A percentile compares a stretch with the other conserved stretches of the same genome.
Conservation (phyloP, 208 protist species). For the Wallacemonas rigidus region DNA sequence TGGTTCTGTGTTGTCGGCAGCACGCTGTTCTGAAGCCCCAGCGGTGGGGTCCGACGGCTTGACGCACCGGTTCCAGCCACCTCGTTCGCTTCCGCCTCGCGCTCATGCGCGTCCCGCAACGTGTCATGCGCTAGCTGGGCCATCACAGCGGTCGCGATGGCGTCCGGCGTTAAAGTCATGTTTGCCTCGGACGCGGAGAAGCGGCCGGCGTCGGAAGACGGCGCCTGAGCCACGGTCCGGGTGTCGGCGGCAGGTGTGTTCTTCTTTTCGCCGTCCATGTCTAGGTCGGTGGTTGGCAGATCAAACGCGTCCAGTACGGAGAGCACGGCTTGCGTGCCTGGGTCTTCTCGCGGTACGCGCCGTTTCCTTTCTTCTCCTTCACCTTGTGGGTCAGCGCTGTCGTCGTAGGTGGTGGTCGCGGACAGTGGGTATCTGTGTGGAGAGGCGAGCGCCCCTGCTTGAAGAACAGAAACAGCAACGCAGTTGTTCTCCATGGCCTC, state of each 20-base stretch:
- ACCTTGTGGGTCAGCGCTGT: too few species aligned
- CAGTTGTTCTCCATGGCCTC: constrained; percentile 81
- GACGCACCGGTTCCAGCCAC: too few species aligned
- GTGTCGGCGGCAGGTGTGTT: neutral
- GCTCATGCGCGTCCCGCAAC: neutral
- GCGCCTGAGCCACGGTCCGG: neutral
- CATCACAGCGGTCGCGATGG: constrained; percentile 3
- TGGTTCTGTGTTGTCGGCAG: too few species aligned
- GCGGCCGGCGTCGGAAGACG: neutral
- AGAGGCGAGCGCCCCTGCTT: constrained; percentile 20
- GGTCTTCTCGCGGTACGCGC: neutral
- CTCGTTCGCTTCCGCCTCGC: neutral
- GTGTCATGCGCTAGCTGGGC: neutral
- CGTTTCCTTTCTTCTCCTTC: too few species aligned
- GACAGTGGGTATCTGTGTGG: neutral
- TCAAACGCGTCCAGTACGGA: constrained; percentile 1
- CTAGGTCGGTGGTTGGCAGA: neutral
- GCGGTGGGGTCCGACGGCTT: too few species aligned
- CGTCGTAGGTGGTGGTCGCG: too few species aligned
- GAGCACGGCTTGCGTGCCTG: neutral
- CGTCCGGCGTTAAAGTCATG: neutral
- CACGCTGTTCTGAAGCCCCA: too few species aligned
- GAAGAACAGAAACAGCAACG: constrained; percentile 56
- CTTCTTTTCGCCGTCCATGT: too few species aligned
- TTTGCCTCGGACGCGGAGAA: too few species aligned